These are phyloP conservation scores for Dovyalis caffra DNA, from an alignment of 345 rosid species.

Conservation along the genomic window DNA sequence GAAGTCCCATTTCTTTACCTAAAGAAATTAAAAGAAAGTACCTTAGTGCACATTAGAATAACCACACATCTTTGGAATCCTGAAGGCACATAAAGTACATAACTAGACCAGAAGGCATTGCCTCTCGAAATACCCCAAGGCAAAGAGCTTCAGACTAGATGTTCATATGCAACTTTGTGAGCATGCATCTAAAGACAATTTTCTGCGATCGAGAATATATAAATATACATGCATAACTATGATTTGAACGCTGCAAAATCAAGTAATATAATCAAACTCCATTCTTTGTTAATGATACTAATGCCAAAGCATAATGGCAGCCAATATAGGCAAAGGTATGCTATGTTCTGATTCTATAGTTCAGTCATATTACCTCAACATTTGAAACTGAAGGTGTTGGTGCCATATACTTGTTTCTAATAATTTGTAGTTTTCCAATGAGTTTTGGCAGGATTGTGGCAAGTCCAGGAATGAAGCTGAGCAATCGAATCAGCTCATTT, in stretches of 20 bases:
- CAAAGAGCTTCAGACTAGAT: neutral
- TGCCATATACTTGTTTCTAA: slow-evolving; percentile 65
- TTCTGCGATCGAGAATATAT: neutral
- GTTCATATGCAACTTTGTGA: neutral
- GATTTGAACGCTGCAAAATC: neutral
- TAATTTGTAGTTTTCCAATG: slow-evolving; percentile 49
- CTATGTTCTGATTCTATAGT: neutral
- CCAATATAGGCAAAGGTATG: too few species aligned
- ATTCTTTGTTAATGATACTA: neutral
- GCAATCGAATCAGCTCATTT: slow-evolving; percentile 77
- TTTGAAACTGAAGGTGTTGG: slow-evolving; percentile 49
- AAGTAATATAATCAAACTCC: neutral
- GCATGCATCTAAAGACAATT: neutral
- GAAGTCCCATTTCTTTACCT: slow-evolving; percentile 79
- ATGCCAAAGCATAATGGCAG: neutral
- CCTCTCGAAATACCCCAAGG: neutral
- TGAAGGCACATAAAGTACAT: neutral
- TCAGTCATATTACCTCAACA: slow-evolving; percentile 41
- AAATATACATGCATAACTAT: neutral
- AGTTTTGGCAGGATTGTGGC: slow-evolving; percentile 59
- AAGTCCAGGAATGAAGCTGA: slow-evolving; percentile 73
- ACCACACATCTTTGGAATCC: neutral
- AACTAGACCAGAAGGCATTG: neutral
- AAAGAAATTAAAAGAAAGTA: slow-evolving; percentile 1
- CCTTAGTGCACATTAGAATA: neutral